Evolutionary conservation across 176 grass and related monocot species (phyloP).

Genomic region (Dactylis glomerata): DNA sequence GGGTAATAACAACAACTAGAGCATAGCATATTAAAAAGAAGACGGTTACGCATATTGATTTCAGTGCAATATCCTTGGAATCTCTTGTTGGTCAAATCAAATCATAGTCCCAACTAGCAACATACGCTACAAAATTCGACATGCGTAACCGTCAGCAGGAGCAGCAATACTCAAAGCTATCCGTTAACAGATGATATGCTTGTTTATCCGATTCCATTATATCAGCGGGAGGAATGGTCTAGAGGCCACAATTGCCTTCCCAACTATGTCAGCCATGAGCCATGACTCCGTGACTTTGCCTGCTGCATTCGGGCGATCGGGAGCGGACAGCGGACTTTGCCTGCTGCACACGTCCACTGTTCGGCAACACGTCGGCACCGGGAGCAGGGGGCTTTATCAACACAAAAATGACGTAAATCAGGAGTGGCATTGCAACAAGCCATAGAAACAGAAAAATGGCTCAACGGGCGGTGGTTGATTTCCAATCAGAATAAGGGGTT

Average conservation of each 20-base stretch:
- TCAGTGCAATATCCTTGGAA: not conserved
- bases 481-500: too few relatives aligned
- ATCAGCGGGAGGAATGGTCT: not conserved
- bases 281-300: not conserved
- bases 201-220: constrained; percentile 29
- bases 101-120: not conserved
- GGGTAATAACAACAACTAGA: not conserved
- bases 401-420: too few relatives aligned
- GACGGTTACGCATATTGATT: too few relatives aligned
- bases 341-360: too few relatives aligned
- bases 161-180: constrained; percentile 18
- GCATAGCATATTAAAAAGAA: not conserved
- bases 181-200: constrained; percentile 1
- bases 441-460: too few relatives aligned
- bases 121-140: not conserved
- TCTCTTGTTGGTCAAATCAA: not conserved
- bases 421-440: too few relatives aligned
- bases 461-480: too few relatives aligned
- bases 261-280: not conserved
- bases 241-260: not conserved
- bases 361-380: too few relatives aligned
- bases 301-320: too few relatives aligned
- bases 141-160: not conserved
- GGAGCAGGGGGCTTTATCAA: too few relatives aligned
- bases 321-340: too few relatives aligned